phyloP scores from a whole-genome alignment of 768 basidiomycete genomes.

The Kwoniella shandongensis region DNA sequence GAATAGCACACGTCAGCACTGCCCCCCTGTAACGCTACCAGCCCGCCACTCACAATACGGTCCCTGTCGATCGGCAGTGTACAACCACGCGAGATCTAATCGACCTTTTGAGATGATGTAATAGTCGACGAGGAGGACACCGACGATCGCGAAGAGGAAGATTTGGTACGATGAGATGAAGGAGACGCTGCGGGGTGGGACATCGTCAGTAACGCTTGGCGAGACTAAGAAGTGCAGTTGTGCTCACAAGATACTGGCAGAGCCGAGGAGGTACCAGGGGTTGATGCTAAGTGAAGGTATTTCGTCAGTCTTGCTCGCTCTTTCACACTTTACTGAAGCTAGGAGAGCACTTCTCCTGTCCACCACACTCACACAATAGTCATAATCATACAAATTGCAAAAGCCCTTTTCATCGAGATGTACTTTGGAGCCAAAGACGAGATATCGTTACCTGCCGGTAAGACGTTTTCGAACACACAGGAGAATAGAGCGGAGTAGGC shows the following conservation, averaged over 20 bases:
- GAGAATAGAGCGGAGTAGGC: conserved; percentile 41
- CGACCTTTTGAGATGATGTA: conserved; percentile 25
- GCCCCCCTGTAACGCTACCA: no score
- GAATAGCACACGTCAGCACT: no score
- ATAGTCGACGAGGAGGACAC: conserved; percentile 39
- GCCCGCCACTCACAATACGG: conserved; percentile 32
- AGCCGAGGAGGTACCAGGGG: conserved; percentile 36
- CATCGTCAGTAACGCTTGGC: background rate
- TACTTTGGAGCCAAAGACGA: conserved; percentile 31
- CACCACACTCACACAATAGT: conserved; percentile 28
- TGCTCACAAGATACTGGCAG: conserved; percentile 31
- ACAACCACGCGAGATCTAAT: conserved; percentile 22
- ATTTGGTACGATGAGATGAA: conserved; percentile 30
- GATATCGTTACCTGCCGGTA: conserved; percentile 44
- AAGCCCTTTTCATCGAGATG: conserved; percentile 36
- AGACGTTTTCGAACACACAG: conserved; percentile 36
- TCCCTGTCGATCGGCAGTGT: conserved; percentile 27
- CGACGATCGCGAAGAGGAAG: conserved; percentile 30
- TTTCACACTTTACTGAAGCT: no score
- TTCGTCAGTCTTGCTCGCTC: no score
- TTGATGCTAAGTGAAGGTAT: conserved; percentile 11
- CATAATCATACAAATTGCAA: conserved; percentile 34
- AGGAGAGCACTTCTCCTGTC: no score
- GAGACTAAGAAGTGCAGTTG: background rate
- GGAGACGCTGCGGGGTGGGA: conserved; percentile 20